Base-by-base conservation (phyloP, 345 rosid species). In the Bruguiera sexangula region DNA sequence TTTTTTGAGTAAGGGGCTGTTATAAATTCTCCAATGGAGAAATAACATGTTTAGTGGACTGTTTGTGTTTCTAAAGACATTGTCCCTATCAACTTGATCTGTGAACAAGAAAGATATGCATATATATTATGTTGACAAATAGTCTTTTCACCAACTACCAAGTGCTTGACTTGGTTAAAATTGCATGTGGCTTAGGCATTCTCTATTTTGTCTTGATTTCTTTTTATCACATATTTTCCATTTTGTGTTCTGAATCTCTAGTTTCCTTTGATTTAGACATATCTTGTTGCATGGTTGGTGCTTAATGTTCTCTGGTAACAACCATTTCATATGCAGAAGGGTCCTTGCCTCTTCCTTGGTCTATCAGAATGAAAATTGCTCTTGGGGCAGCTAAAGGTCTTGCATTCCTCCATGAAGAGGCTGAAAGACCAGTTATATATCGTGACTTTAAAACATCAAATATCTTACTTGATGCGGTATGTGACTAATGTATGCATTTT, bases 361-460 rank as follows among this genome's bases (percentile, higher is more conserved):
- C 80, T 60, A 78, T 76, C 65, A 78, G 85, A 71, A 78, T 81
- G 84, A 78, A 78, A 66, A 78, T 81, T 66, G 82, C 82, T 21
- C 77, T 75, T 69, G 84, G 82, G 29, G 84, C 84, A 32, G 84
- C 82, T 31, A 73, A 73, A 52, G 82, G 84, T 63, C 84, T 81
- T 34, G 80, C 83, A 7, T 80, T 80, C 62, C 81, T 80, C 50
- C 83, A 80, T 8, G 80, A 77, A 56, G 82, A 68, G 63, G 81
- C 83, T 29, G 81, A 80, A 59, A 80, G 78, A 70, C 74, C 83
- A 15, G 80, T 80, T 56, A 80, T 80, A 24, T 80, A 80, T 74
- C 83, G 83, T 8, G 83, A 80, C 67, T 74, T 80, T 69, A 81
- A 81, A 66, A 81, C 84, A 58, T 81, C 84, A 15, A 81, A 81